These are phyloP conservation scores for Thielaviopsis punctulata DNA, from an alignment of 2,329 filamentous ascomycete species.

Conservation along the genomic window DNA sequence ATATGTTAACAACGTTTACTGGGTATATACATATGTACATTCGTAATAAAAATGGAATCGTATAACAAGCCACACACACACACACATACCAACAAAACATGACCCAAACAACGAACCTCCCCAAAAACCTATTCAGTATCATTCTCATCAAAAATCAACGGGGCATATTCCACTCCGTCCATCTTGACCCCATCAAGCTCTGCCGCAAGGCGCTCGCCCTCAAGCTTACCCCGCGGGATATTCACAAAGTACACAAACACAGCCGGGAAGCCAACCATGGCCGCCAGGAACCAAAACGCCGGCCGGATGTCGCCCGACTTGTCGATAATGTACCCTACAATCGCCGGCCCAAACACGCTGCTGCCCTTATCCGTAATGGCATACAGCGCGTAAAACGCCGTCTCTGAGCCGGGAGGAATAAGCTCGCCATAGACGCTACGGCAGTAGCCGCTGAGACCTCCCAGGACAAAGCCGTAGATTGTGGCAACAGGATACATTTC, in stretches of 20 bases:
- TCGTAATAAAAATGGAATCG: neutral
- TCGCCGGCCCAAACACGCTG: slow-evolving; percentile 81
- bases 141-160: neutral
- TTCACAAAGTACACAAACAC: slow-evolving; percentile 74
- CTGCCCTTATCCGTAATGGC: slow-evolving; percentile 96
- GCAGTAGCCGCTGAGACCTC: slow-evolving; percentile 84
- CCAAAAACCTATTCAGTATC: neutral
- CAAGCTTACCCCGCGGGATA: slow-evolving; percentile 58
- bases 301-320: slow-evolving; percentile 62
- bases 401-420: slow-evolving; percentile 85
- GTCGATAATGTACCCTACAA: slow-evolving; percentile 87
- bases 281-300: slow-evolving; percentile 82
- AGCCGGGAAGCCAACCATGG: slow-evolving; percentile 68
- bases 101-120: too few species aligned
- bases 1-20: neutral
- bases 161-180: slow-evolving; percentile 12
- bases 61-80: neutral
- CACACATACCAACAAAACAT: neutral
- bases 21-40: neutral
- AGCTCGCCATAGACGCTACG: slow-evolving; percentile 83
- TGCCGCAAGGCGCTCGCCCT: slow-evolving; percentile 47
- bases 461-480: slow-evolving; percentile 83
- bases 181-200: slow-evolving; percentile 36
- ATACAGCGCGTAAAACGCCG: slow-evolving; percentile 90
- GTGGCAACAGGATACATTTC: slow-evolving; percentile 91